Conservation (phyloP, 2,329 filamentous ascomycete species). For the Arthrinium puccinioides region DNA sequence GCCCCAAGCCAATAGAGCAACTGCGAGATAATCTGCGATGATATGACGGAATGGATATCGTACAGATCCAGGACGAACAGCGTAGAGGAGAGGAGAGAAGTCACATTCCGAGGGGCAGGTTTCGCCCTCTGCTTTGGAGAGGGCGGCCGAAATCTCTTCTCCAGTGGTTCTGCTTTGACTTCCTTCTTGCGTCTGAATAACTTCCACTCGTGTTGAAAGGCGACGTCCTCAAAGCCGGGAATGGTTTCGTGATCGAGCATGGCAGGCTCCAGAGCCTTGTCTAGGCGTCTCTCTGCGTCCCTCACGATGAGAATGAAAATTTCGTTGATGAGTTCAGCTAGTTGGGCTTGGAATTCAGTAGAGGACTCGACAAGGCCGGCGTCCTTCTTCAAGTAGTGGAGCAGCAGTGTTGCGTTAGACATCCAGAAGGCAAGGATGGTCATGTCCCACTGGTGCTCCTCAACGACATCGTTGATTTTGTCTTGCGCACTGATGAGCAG, state of each 20-base stretch:
- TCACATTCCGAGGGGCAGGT: conserved; percentile 88
- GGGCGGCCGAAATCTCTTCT: conserved; percentile 86
- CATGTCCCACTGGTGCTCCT: conserved; percentile 97
- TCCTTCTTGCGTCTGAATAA: conserved; percentile 88
- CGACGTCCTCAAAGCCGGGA: conserved; percentile 91
- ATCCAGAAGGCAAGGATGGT: conserved; percentile 98
- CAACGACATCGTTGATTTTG: conserved; percentile 95
- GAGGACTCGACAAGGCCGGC: conserved; percentile 72
- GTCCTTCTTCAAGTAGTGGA: conserved; percentile 97
- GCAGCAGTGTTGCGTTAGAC: conserved; percentile 88
- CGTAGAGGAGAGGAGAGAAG: conserved; percentile 88
- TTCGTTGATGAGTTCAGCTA: conserved; percentile 92
- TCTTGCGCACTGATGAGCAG: conserved; percentile 84
- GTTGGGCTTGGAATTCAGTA: conserved; percentile 81
- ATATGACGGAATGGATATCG: conserved; percentile 96
- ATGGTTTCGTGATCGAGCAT: conserved; percentile 99
- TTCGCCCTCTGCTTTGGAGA: conserved; percentile 91
- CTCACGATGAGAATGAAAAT: conserved; percentile 97
- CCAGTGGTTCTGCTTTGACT: conserved; percentile 80
- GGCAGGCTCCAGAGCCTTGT: conserved; percentile 86
- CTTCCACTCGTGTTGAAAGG: conserved; percentile 98
- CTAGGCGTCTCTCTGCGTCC: conserved; percentile 89
- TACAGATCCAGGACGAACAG: conserved; percentile 98
- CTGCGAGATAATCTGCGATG: conserved; percentile 83
- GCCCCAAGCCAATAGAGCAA: conserved; percentile 94